These are phyloP conservation scores for Amaranthus hypochondriacus DNA, from an alignment of 148 eudicot genomes.

Conservation along the genomic window DNA sequence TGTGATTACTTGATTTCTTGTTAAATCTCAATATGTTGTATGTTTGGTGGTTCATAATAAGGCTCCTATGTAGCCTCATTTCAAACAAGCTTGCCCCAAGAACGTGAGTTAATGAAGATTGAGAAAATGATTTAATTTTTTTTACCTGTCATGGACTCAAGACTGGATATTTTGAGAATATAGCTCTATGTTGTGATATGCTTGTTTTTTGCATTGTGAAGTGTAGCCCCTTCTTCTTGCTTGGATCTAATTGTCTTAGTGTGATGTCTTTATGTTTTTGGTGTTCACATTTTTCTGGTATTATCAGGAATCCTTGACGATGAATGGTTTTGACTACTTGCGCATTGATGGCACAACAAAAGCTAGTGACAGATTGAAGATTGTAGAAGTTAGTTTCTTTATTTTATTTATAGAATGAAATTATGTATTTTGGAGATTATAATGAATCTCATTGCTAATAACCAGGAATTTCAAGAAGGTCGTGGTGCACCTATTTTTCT, in stretches of 20 bases:
- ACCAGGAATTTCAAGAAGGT: conserved; percentile 95
- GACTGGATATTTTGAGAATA: background rate
- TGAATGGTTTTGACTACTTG: conserved; percentile 56
- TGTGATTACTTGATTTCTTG: background rate
- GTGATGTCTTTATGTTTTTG: background rate
- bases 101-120: too few species aligned
- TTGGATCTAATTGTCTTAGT: background rate
- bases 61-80: too few species aligned
- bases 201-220: too few species aligned
- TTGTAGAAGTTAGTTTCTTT: conserved; percentile 64
- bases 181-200: too few species aligned
- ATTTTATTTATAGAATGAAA: background rate
- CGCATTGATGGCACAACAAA: conserved; percentile 97
- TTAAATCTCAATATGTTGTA: too few species aligned
- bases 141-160: background rate
- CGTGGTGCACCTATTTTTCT: conserved; percentile 82
- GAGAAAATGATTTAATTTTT: too few species aligned
- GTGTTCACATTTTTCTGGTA: conserved; percentile 10
- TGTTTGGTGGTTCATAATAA: too few species aligned
- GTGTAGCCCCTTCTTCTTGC: background rate
- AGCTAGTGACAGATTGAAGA: conserved; percentile 66
- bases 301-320: conserved; percentile 55
- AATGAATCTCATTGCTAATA: background rate
- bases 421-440: background rate
- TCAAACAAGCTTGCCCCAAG: too few species aligned